Conservation (phyloP, 1,139 yeast genomes). For the Cylindricascospora bacillispora region DNA sequence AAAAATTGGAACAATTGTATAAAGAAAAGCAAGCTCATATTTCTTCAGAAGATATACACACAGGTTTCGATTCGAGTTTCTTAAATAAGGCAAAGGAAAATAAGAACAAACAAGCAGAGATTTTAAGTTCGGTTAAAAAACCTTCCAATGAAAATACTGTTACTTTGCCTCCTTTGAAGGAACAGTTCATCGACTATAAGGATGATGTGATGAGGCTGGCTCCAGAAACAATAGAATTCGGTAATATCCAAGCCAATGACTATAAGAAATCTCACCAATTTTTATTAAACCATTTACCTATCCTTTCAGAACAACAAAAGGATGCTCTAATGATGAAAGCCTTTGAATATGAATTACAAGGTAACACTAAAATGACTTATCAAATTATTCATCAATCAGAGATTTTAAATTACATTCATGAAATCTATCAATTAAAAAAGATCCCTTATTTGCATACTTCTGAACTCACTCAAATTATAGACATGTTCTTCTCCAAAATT, state of each 20-base stretch:
- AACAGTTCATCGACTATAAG: conserved; percentile 20
- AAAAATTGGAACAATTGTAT: conserved; percentile 50
- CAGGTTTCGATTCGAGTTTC: conserved; percentile 86
- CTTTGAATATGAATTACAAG: conserved; percentile 66
- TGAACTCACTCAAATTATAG: conserved; percentile 43
- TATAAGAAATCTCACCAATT: conserved; percentile 37
- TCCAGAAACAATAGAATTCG: conserved; percentile 56
- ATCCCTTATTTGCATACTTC: conserved; percentile 23
- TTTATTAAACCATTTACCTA: conserved; percentile 47
- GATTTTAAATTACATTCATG: conserved; percentile 63
- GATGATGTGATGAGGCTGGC: conserved; percentile 36
- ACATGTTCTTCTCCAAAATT: conserved; percentile 57
- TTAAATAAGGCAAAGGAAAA: conserved; percentile 36
- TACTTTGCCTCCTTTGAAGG: conserved; percentile 5
- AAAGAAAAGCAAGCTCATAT: conserved; percentile 66
- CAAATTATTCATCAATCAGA: conserved; percentile 71
- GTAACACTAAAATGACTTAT: conserved; percentile 39
- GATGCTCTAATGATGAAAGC: conserved; percentile 92
- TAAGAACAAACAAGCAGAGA: not conserved
- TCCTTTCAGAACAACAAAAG: conserved; percentile 73
- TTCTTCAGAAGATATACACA: conserved; percentile 80
- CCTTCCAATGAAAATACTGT: conserved; percentile 5
- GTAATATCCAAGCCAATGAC: conserved; percentile 41
- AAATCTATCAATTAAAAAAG: conserved; percentile 39
- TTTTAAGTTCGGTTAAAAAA: conserved; percentile 4